These are phyloP conservation scores for Phytophthora pisi DNA, from an alignment of 352 stramenopile genomes.

Conservation along the genomic window DNA sequence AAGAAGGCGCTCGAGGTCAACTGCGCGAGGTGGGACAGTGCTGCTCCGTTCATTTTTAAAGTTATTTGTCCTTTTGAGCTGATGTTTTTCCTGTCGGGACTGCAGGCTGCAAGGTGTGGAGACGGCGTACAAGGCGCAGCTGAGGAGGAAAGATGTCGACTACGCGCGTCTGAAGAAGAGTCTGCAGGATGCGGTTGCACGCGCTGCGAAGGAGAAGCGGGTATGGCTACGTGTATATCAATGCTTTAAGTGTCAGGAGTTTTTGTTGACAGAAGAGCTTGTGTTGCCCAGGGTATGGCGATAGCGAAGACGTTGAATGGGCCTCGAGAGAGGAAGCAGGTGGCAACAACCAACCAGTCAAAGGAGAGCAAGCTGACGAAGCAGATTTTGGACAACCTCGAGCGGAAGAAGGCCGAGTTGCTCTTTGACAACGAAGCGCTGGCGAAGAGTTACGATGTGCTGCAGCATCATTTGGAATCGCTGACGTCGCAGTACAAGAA, in stretches of 20 bases:
- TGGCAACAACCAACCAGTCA: conserved; percentile 38
- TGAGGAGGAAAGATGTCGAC: conserved; percentile 76
- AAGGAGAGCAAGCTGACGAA: conserved; percentile 67
- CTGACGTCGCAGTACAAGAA: conserved; percentile 79
- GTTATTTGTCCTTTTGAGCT: not conserved
- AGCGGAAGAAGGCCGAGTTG: conserved; percentile 66
- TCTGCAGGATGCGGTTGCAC: conserved; percentile 59
- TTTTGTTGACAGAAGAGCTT: not conserved
- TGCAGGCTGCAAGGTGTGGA: conserved; percentile 72
- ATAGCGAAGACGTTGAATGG: conserved; percentile 56
- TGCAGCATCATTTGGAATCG: conserved; percentile 69
- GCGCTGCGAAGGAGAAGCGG: conserved; percentile 61
- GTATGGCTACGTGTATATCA: conserved; percentile 25
- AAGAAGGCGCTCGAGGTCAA: conserved; percentile 76
- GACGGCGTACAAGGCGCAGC: conserved; percentile 74
- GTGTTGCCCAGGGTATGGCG: conserved; percentile 43
- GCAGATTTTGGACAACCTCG: conserved; percentile 68
- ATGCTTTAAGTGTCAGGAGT: not conserved
- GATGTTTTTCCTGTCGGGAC: conserved; percentile 1
- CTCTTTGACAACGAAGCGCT: conserved; percentile 73
- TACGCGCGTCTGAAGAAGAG: conserved; percentile 78
- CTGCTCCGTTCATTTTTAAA: not conserved
- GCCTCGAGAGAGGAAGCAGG: conserved; percentile 39
- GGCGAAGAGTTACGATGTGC: conserved; percentile 52
- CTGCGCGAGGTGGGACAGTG: conserved; percentile 47